These are phyloP conservation scores for Leptodontidium sp. DNA, from an alignment of 2,329 filamentous ascomycete species.

Conservation along the genomic window DNA sequence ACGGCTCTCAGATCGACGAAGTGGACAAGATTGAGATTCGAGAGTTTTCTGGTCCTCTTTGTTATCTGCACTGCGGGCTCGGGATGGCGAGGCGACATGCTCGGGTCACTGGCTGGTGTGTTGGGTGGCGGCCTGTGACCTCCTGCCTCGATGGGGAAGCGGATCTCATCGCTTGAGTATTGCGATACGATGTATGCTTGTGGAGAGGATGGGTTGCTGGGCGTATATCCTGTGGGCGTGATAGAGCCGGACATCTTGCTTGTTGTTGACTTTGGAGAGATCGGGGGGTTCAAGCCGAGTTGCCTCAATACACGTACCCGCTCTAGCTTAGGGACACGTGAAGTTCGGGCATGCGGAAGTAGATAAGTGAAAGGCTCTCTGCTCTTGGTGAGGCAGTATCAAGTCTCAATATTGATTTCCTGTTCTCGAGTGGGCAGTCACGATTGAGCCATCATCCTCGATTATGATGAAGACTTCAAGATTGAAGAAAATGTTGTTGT, in stretches of 20 bases:
- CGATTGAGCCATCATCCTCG: background rate
- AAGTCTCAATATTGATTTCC: background rate
- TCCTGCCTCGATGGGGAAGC: background rate
- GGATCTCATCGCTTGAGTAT: conserved; percentile 24
- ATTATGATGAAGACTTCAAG: background rate
- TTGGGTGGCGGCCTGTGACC: conserved; percentile 20
- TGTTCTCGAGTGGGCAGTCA: background rate
- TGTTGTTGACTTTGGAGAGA: background rate
- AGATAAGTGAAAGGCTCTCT: background rate
- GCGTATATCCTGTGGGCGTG: conserved; percentile 4
- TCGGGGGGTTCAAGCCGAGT: background rate
- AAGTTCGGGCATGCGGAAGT: conserved; percentile 17
- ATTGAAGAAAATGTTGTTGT: background rate
- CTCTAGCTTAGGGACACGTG: conserved; percentile 11
- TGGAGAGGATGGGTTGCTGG: conserved; percentile 10
- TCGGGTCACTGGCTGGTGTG: conserved; percentile 26
- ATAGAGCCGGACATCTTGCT: conserved; percentile 5
- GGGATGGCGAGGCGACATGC: conserved; percentile 22
- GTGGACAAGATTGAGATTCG: conserved; percentile 36
- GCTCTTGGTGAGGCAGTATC: background rate
- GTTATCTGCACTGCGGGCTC: background rate
- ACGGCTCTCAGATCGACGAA: conserved; percentile 47
- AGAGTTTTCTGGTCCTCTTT: conserved; percentile 1
- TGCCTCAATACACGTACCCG: background rate
- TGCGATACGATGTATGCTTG: conserved; percentile 16